Conservation (phyloP, 2,329 filamentous ascomycete species). For the Aspergillus transmontanensis region DNA sequence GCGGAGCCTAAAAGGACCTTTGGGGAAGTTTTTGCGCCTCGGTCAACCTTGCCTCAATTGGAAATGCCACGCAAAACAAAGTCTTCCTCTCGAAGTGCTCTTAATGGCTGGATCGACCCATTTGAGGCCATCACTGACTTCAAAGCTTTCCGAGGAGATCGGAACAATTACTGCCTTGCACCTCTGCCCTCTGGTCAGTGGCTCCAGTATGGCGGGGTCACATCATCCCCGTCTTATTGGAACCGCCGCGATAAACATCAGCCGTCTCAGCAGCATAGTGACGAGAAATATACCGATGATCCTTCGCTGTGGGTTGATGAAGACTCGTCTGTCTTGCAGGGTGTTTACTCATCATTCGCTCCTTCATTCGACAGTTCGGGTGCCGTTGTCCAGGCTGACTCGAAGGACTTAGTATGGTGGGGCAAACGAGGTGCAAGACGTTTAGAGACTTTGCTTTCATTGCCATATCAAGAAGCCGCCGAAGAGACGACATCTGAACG, state of each 20-base stretch:
- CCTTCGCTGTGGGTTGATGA: constrained; percentile 33
- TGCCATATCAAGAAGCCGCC: constrained; percentile 25
- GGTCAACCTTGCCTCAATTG: constrained; percentile 39
- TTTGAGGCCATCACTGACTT: constrained; percentile 42
- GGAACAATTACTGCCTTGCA: constrained; percentile 44
- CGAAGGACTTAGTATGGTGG: constrained; percentile 51
- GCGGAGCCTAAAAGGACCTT: constrained; percentile 42
- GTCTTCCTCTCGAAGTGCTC: constrained; percentile 34
- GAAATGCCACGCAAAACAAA: constrained; percentile 44
- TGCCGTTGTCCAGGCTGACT: constrained; percentile 44
- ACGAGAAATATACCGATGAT: constrained; percentile 31
- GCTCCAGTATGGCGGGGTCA: constrained; percentile 46
- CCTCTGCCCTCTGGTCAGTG: constrained; percentile 45
- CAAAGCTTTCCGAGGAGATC: constrained; percentile 37
- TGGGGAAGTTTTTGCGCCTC: constrained; percentile 48
- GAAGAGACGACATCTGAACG: constrained; percentile 26
- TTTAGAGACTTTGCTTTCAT: constrained; percentile 39
- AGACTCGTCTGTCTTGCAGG: constrained; percentile 41
- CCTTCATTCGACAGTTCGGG: constrained; percentile 50
- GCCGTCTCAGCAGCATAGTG: constrained; percentile 21
- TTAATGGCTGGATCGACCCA: constrained; percentile 43
- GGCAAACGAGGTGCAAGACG: constrained; percentile 42
- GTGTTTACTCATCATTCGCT: constrained; percentile 53
- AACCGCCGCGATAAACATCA: constrained; percentile 39
- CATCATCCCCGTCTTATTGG: constrained; percentile 42